Conservation (phyloP, 805 yeast genomes). For the Candida rishiriensis region DNA sequence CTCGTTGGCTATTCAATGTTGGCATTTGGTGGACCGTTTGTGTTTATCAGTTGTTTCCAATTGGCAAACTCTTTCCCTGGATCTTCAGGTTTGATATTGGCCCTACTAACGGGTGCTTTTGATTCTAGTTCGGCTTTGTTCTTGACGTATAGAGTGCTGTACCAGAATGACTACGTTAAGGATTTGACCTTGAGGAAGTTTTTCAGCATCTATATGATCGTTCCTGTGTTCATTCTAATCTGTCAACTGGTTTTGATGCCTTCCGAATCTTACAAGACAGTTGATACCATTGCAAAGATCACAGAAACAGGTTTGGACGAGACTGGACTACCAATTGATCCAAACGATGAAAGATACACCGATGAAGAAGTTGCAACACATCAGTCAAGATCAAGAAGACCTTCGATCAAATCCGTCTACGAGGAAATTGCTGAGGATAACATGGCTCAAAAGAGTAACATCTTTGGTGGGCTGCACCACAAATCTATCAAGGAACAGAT, state of each 20-base stretch:
- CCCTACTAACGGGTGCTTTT: constrained; percentile 87
- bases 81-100: constrained; percentile 75
- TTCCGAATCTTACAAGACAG: constrained; percentile 62
- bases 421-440: constrained; percentile 63
- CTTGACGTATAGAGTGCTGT: constrained; percentile 63
- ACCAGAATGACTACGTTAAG: constrained; percentile 38
- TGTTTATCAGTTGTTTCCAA: constrained; percentile 85
- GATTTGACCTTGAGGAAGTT: constrained; percentile 49
- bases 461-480: constrained; percentile 79
- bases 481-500: constrained; percentile 36
- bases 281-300: constrained; percentile 61
- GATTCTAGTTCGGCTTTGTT: constrained; percentile 91
- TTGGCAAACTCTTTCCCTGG: constrained; percentile 83
- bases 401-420: constrained; percentile 51
- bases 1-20: constrained; percentile 67
- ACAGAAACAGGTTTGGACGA: constrained; percentile 74
- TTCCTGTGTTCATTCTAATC: constrained; percentile 70
- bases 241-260: constrained; percentile 86
- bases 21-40: constrained; percentile 93
- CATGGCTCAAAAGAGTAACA: constrained; percentile 49
- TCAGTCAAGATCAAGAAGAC: constrained; percentile 29
- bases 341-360: constrained; percentile 35
- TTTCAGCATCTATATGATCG: constrained; percentile 62
- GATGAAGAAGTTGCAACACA: constrained; percentile 14
- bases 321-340: constrained; percentile 52